phyloP scores from a whole-genome alignment of 495 filamentous ascomycete genomes.

The Trichoderma asperelloides region DNA sequence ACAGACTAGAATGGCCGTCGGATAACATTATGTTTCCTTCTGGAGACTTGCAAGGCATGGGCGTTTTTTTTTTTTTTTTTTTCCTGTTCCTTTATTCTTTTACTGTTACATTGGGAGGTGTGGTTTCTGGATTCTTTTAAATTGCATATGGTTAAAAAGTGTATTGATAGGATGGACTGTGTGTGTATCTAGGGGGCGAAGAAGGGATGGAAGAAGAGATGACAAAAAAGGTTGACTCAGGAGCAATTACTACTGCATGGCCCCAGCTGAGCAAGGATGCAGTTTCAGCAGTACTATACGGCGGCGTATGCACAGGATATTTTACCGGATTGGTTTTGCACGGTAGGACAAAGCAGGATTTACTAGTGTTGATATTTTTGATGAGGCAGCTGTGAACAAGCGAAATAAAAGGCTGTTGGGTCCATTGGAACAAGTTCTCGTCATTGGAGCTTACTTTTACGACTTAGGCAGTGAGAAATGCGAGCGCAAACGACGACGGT shows the following conservation, averaged over 20 bases:
- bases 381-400: not conserved
- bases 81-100: not conserved
- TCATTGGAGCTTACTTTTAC: not conserved
- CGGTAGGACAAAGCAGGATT: too few relatives aligned
- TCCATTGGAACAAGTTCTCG: not conserved
- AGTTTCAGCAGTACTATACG: not conserved
- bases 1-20: not conserved
- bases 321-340: not conserved
- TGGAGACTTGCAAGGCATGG: not conserved
- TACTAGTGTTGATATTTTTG: not conserved
- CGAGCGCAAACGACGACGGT: not conserved
- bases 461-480: not conserved
- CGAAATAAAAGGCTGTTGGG: constrained; percentile 4
- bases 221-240: not conserved
- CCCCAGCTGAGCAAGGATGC: not conserved
- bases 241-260: not conserved
- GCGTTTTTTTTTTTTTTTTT: not conserved
- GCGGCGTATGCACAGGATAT: not conserved
- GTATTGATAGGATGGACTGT: not conserved
- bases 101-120: not conserved
- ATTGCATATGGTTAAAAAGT: not conserved
- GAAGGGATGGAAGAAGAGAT: not conserved
- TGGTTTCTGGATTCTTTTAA: not conserved
- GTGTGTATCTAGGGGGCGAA: too few relatives aligned
- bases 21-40: not conserved